phyloP scores from a whole-genome alignment of 257 asterid species.

The Euphrasia confusa region DNA sequence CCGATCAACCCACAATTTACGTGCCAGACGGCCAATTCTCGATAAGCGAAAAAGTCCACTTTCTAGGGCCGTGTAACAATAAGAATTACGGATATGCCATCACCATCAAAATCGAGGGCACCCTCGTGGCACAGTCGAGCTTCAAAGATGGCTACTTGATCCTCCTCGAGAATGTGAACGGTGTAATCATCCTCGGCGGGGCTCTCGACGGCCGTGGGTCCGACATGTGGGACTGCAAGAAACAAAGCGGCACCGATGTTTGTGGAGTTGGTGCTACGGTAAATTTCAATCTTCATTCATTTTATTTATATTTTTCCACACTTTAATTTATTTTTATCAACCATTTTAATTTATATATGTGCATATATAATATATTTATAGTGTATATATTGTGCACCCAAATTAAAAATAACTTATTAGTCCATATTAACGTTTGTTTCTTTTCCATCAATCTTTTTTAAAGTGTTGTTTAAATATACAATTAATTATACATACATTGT shows the following conservation, averaged over 20 bases:
- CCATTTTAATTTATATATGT: too few species aligned
- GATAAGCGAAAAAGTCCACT: constrained; percentile 15
- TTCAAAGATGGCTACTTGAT: constrained; percentile 40
- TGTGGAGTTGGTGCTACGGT: too few species aligned
- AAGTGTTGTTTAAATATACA: too few species aligned
- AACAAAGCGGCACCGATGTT: constrained; percentile 19
- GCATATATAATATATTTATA: too few species aligned
- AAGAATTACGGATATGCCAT: constrained; percentile 20
- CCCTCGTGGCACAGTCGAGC: constrained; percentile 48
- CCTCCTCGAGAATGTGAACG: constrained; percentile 34
- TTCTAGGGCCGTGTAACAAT: constrained; percentile 49
- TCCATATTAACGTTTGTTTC: too few species aligned
- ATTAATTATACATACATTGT: too few species aligned
- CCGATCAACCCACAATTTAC: constrained; percentile 32
- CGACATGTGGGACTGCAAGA: constrained; percentile 61
- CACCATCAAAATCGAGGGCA: constrained; percentile 36
- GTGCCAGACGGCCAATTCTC: constrained; percentile 50
- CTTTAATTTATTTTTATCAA: too few species aligned
- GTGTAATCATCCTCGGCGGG: constrained; percentile 52
- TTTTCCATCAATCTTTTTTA: too few species aligned
- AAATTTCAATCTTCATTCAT: too few species aligned
- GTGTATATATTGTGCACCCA: too few species aligned
- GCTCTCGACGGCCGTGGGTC: constrained; percentile 52
- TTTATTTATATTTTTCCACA: too few species aligned
- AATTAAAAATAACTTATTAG: too few species aligned